Percentiles rank a stretch among this genome's conserved stretches.
phyloP scores from a whole-genome alignment of 106 monocot genomes.

The Dendrobium catenatum region DNA sequence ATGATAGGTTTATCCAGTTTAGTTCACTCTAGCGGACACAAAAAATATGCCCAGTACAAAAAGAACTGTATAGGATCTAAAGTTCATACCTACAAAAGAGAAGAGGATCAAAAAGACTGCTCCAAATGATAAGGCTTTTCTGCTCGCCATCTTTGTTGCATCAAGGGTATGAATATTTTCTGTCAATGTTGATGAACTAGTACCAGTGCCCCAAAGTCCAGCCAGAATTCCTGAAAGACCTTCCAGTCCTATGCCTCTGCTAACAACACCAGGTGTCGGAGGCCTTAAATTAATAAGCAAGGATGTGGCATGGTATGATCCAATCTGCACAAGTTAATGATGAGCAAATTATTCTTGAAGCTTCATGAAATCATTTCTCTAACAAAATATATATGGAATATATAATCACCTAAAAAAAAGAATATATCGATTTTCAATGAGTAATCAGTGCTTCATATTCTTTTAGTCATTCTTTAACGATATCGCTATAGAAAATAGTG shows the following conservation, averaged over 20 bases:
- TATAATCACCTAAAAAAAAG: no score
- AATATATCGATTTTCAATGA: no score
- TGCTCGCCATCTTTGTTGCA: slow-evolving; percentile 78
- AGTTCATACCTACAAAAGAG: slow-evolving; percentile 77
- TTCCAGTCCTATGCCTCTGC: slow-evolving; percentile 93
- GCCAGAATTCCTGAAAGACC: slow-evolving; percentile 81
- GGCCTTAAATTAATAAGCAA: slow-evolving; percentile 66
- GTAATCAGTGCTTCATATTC: background rate
- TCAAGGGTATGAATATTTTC: slow-evolving; percentile 90
- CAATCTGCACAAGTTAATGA: slow-evolving; percentile 41
- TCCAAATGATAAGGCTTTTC: slow-evolving; percentile 71
- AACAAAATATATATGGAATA: background rate
- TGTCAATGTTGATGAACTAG: slow-evolving; percentile 84
- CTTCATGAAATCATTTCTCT: background rate
- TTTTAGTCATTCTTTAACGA: background rate
- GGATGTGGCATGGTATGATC: slow-evolving; percentile 89
- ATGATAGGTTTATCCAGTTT: background rate
- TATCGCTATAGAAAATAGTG: background rate
- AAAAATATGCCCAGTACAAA: background rate
- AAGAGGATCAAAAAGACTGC: slow-evolving; percentile 71
- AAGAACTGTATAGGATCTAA: background rate
- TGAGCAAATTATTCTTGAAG: background rate
- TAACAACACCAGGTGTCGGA: slow-evolving; percentile 84
- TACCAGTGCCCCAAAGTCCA: slow-evolving; percentile 96
- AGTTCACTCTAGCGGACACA: background rate